phyloP scores from a whole-genome alignment of 768 basidiomycete genomes.

The Harrya chromipes region DNA sequence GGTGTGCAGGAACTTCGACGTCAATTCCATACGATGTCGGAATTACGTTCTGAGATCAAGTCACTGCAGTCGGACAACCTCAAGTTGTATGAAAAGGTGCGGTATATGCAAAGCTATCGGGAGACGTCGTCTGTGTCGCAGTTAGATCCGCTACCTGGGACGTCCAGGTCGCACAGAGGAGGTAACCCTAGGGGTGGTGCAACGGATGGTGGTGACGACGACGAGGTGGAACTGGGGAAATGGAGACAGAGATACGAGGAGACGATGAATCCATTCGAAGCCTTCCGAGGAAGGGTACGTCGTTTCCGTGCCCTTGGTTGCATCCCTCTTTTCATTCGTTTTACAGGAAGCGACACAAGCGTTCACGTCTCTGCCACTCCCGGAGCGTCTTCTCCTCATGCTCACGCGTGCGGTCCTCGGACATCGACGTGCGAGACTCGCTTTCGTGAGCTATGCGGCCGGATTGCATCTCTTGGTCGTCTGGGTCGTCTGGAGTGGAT shows the following conservation, averaged over 20 bases:
- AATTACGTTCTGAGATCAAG: slow-evolving; percentile 90
- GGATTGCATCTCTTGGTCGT: slow-evolving; percentile 79
- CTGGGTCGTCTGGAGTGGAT: slow-evolving; percentile 53
- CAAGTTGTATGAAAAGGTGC: slow-evolving; percentile 97
- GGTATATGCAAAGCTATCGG: slow-evolving; percentile 96
- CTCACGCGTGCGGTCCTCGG: slow-evolving; percentile 85
- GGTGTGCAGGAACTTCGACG: slow-evolving; percentile 78
- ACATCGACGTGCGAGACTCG: slow-evolving; percentile 83
- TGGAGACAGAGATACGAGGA: slow-evolving; percentile 94
- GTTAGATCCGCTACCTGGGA: slow-evolving; percentile 61
- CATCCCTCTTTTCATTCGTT: not conserved
- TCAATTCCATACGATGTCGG: slow-evolving; percentile 92
- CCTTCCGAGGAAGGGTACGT: slow-evolving; percentile 90
- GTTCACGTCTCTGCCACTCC: slow-evolving; percentile 85
- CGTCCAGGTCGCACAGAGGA: slow-evolving; percentile 16
- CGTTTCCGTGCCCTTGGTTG: not conserved
- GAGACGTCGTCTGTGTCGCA: slow-evolving; percentile 68
- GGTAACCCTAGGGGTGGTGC: slow-evolving; percentile 4
- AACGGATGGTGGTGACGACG: slow-evolving; percentile 31
- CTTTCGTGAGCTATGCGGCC: slow-evolving; percentile 86
- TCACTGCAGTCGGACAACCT: slow-evolving; percentile 92
- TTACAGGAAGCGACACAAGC: slow-evolving; percentile 90
- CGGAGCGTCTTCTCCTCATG: slow-evolving; percentile 84
- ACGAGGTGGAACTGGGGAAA: slow-evolving; percentile 74
- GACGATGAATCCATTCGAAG: slow-evolving; percentile 97